Evolutionary conservation across 371 early-diverging fungal genomes (phyloP).

Genomic region (Mucor circinelloides): DNA sequence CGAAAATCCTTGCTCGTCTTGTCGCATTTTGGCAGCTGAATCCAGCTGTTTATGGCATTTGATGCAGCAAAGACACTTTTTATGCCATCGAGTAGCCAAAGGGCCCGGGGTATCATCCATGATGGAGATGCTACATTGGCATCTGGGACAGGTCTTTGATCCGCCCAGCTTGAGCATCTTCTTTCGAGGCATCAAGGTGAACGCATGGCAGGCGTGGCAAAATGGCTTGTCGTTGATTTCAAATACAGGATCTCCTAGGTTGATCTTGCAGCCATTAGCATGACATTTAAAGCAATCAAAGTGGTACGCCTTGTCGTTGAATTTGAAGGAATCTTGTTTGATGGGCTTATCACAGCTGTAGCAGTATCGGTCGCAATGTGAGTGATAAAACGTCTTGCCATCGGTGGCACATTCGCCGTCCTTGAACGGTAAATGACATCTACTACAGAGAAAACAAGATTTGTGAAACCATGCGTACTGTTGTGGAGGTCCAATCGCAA

Average conservation of each 20-base stretch:
- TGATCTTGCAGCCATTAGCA: conserved; percentile 34
- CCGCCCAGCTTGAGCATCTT: conserved; percentile 58
- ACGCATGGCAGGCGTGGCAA: conserved; percentile 9
- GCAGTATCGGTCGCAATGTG: conserved; percentile 31
- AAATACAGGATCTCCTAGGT: conserved; percentile 17
- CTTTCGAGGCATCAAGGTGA: background rate
- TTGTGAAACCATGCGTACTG: conserved; percentile 56
- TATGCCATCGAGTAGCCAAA: conserved; percentile 62
- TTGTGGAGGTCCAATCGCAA: conserved; percentile 24
- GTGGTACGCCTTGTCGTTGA: conserved; percentile 21
- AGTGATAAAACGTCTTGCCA: conserved; percentile 52
- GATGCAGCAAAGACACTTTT: conserved; percentile 57
- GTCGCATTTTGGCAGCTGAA: conserved; percentile 54
- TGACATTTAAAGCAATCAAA: conserved; percentile 23
- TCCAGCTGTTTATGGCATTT: conserved; percentile 61
- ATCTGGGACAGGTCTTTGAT: conserved; percentile 55
- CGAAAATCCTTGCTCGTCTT: conserved; percentile 38
- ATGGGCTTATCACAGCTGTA: conserved; percentile 13
- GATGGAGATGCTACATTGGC: conserved; percentile 50
- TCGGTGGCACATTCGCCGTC: conserved; percentile 59
- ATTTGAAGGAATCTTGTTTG: conserved; percentile 14
- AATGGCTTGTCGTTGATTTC: conserved; percentile 15
- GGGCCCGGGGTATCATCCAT: conserved; percentile 65
- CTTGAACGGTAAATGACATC: conserved; percentile 65
- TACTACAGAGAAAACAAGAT: conserved; percentile 70